Evolutionary conservation across 2,329 filamentous ascomycete species (phyloP), one percentile per base, ranked within the genome.

Genomic region (Aspergillus ustus): DNA sequence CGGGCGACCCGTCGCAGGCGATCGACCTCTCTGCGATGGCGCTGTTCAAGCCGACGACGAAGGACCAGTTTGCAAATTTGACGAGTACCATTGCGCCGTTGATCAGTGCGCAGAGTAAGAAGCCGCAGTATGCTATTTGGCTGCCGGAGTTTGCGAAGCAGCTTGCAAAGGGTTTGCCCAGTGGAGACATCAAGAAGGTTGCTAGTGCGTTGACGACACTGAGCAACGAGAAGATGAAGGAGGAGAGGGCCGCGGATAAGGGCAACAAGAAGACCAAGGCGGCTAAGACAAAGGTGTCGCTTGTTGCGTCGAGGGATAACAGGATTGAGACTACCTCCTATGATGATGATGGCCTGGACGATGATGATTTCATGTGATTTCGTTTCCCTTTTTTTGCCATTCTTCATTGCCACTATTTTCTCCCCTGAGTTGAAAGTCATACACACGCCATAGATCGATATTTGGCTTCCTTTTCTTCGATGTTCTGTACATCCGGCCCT

Each of bases 221-320:
- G 60, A 87, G 92, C 75, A 99, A 99, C 77, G 95, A 98, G 86
- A 97, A 96, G 85, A 90, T 98, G 90, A 96, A 93, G 83, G 93
- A 97, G 78, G 95, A 99, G 85, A 97, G 98, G 85, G 89, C 90
- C 4, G 87, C 91, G 3, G 92, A 97, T 67, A 97, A 97, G 84
- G 89, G 91, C 58, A 91, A 90, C 72, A 99, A 98, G 91, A 99
- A 98, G 88, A 88, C 84, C 70, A 98, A 98, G 86, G 93, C 93
- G 4, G 91, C 92, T 64, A 98, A 98, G 88, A 96, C 91, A 44
- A 99, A 99, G 88, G 87, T 91, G 19, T 89, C 87, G 7, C 83
- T 98, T 53, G 90, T 91, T 59, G 88, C 62, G 81, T 79, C 73
- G 81, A 89, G 73, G 80, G 84, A 80, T 76, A 84, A 71, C 79